Percentiles rank a stretch among this genome's conserved stretches.
phyloP scores from a whole-genome alignment of 257 asterid genomes.

The Solanum ahanhuiri region DNA sequence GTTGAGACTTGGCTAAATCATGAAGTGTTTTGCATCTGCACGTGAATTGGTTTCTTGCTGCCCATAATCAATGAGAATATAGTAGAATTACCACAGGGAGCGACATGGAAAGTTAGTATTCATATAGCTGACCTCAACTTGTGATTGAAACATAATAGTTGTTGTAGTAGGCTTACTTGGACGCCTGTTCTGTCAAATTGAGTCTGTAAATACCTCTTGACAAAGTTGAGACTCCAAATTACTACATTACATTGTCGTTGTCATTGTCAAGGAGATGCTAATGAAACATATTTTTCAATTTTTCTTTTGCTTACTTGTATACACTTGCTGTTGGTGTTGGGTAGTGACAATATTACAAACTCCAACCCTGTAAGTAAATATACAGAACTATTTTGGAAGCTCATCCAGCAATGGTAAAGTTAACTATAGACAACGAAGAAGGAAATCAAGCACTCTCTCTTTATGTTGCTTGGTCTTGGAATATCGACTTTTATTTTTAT shows the following conservation, averaged over 20 bases:
- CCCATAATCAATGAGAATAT: not conserved
- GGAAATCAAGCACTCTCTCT: not conserved
- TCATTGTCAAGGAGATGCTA: not conserved
- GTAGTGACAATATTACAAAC: not conserved
- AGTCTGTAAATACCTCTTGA: not conserved
- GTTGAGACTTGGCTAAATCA: not conserved
- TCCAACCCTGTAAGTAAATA: not conserved
- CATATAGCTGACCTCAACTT: not conserved
- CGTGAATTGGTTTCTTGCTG: not conserved
- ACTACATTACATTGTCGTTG: not conserved
- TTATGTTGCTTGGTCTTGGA: not conserved
- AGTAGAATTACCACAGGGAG: not conserved
- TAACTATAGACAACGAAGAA: not conserved
- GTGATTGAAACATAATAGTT: not conserved
- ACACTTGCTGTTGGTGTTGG: not conserved
- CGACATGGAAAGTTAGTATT: not conserved
- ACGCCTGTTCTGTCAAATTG: not conserved
- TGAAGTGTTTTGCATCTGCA: not conserved
- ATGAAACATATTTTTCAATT: not conserved
- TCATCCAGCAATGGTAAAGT: not conserved
- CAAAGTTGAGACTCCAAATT: not conserved
- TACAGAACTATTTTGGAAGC: not conserved
- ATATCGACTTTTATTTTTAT: not conserved
- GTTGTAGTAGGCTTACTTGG: not conserved
- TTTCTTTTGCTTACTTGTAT: not conserved